Evolutionary conservation across 2,329 filamentous ascomycete genomes (phyloP).

Genomic region (Aureobasidium uvarum): DNA sequence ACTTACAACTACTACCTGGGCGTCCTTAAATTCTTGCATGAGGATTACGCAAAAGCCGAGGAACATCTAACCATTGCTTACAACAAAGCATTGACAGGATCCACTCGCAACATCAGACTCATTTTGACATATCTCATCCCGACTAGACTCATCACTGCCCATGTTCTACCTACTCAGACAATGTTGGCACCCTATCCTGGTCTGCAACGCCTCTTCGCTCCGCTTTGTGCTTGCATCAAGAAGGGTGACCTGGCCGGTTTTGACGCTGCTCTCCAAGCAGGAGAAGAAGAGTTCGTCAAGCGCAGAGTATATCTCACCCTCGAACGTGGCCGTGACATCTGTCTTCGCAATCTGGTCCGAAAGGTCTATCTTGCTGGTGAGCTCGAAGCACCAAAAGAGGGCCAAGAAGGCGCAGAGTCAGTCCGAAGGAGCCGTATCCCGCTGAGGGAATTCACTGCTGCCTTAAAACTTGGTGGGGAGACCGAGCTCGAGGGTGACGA

Average conservation of each 20-base stretch:
- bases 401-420: constrained; percentile 53
- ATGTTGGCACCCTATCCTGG: constrained; percentile 73
- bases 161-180: constrained; percentile 71
- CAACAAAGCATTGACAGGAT: constrained; percentile 40
- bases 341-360: constrained; percentile 83
- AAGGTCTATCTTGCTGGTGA: constrained; percentile 87
- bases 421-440: constrained; percentile 72
- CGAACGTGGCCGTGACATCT: constrained; percentile 87
- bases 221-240: constrained; percentile 75
- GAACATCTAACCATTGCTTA: constrained; percentile 76
- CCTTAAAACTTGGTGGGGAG: constrained; percentile 66
- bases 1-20: constrained; percentile 97
- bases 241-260: constrained; percentile 79
- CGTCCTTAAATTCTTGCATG: constrained; percentile 89
- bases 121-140: constrained; percentile 95
- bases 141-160: constrained; percentile 82
- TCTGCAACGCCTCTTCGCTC: constrained; percentile 74
- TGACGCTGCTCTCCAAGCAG: constrained; percentile 73
- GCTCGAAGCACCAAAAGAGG: constrained; percentile 73
- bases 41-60: constrained; percentile 85
- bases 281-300: constrained; percentile 91
- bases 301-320: constrained; percentile 91
- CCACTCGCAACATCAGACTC: constrained; percentile 74
- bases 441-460: constrained; percentile 79
- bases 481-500: constrained; percentile 66